phyloP scores from a whole-genome alignment of 768 basidiomycete genomes.

The Boletus huronensis region DNA sequence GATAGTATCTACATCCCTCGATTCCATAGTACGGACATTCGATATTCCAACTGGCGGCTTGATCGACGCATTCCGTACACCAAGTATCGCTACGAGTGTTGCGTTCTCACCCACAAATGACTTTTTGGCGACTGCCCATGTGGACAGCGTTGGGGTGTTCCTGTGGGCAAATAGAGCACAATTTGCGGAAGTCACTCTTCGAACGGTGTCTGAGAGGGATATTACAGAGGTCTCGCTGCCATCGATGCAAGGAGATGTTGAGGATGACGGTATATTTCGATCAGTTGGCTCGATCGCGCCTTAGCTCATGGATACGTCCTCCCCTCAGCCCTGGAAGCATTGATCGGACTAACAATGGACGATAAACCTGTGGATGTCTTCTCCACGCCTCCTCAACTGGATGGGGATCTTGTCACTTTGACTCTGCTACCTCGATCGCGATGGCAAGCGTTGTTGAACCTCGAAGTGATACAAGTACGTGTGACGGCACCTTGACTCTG shows the following conservation, averaged over 20 bases:
- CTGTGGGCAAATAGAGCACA: slow-evolving; percentile 99
- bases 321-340: slow-evolving; percentile 60
- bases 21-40: slow-evolving; percentile 91
- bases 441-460: slow-evolving; percentile 96
- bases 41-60: slow-evolving; percentile 91
- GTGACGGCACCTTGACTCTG: background rate
- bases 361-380: slow-evolving; percentile 67
- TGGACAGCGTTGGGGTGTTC: slow-evolving; percentile 91
- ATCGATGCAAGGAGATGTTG: slow-evolving; percentile 75
- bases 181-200: slow-evolving; percentile 80
- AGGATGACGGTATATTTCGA: slow-evolving; percentile 68
- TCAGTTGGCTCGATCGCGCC: background rate
- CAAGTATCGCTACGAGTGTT: slow-evolving; percentile 84
- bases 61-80: slow-evolving; percentile 88
- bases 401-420: slow-evolving; percentile 88
- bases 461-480: slow-evolving; percentile 87
- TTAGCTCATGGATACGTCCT: slow-evolving; percentile 7
- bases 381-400: slow-evolving; percentile 83
- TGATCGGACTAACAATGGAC: slow-evolving; percentile 59
- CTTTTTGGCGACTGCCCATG: slow-evolving; percentile 92
- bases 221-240: slow-evolving; percentile 70
- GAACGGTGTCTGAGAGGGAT: slow-evolving; percentile 74
- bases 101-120: slow-evolving; percentile 94
- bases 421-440: slow-evolving; percentile 87
- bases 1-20: slow-evolving; percentile 84